Evolutionary conservation across 192 early-diverging fungal genomes (phyloP).

Genomic region (Entomortierella lignicola): DNA sequence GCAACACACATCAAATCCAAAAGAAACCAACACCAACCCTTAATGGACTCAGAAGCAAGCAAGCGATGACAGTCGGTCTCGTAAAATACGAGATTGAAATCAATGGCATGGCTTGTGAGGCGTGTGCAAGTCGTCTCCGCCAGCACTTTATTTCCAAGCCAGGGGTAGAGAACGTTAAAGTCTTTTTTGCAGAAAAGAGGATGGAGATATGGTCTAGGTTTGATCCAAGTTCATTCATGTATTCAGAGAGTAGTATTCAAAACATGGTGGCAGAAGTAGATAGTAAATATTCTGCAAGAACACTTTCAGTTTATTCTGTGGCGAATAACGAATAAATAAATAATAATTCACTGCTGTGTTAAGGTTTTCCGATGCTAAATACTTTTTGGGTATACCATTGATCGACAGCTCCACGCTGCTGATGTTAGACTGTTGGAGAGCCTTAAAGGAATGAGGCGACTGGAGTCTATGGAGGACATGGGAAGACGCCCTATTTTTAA

Average conservation of each 20-base stretch:
- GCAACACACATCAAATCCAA: not conserved
- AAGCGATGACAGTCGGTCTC: not conserved
- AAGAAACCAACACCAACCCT: not conserved
- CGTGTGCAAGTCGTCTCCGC: constrained; percentile 64
- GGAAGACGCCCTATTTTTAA: too few relatives aligned
- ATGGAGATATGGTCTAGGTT: constrained; percentile 21
- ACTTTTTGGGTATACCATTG: too few relatives aligned
- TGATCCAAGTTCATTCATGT: constrained; percentile 6
- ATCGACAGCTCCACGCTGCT: too few relatives aligned
- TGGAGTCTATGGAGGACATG: too few relatives aligned
- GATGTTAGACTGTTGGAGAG: too few relatives aligned
- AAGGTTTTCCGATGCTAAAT: too few relatives aligned
- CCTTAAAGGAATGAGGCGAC: too few relatives aligned
- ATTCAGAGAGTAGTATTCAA: constrained; percentile 9
- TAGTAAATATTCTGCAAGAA: constrained; percentile 10
- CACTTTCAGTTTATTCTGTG: constrained; percentile 1
- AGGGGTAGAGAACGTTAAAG: constrained; percentile 40
- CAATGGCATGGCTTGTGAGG: constrained; percentile 62
- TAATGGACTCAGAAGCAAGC: not conserved
- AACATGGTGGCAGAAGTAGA: constrained; percentile 36
- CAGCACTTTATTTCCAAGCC: constrained; percentile 27
- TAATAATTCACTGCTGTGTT: not conserved
- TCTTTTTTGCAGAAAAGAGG: constrained; percentile 55
- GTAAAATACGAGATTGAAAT: constrained; percentile 46
- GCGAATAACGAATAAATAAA: not conserved